A percentile compares a stretch with the other conserved stretches of the same genome.
These are phyloP conservation scores for Termitomyces sp. DNA, from an alignment of 768 basidiomycete species.

Conservation along the genomic window DNA sequence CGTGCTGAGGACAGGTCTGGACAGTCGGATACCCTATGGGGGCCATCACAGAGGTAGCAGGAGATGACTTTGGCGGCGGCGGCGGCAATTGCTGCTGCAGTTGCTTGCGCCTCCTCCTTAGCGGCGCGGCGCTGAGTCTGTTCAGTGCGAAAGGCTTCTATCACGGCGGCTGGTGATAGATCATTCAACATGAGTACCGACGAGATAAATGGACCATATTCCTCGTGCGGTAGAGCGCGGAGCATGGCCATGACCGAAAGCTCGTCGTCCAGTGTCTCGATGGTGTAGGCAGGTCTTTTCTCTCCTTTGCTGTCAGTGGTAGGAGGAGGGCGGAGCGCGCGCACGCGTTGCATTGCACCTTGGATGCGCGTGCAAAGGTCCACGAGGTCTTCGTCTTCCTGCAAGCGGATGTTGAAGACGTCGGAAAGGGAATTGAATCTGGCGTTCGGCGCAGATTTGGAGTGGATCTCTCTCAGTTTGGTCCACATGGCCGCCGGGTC, in stretches of 20 bases:
- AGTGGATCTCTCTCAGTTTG: neutral
- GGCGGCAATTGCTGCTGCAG: no score
- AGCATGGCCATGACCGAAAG: conserved; percentile 4
- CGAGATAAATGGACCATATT: neutral
- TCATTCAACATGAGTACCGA: neutral
- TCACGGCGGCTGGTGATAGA: neutral
- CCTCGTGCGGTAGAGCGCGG: neutral
- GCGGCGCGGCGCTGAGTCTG: no score
- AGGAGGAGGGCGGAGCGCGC: neutral
- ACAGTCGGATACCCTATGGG: no score
- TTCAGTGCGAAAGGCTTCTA: neutral
- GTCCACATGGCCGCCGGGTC: neutral
- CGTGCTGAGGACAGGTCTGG: no score
- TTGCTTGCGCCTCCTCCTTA: no score
- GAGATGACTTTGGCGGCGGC: no score
- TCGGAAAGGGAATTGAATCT: neutral
- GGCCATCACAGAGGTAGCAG: no score
- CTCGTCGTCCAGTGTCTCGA: neutral
- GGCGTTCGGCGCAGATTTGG: neutral
- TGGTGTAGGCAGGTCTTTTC: neutral
- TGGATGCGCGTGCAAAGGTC: neutral
- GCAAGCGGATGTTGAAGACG: neutral
- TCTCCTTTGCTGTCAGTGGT: neutral
- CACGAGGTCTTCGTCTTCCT: neutral
- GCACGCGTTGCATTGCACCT: neutral